These are phyloP conservation scores for Penicillium cinerascens DNA, from an alignment of 495 filamentous ascomycete species.

Conservation along the genomic window DNA sequence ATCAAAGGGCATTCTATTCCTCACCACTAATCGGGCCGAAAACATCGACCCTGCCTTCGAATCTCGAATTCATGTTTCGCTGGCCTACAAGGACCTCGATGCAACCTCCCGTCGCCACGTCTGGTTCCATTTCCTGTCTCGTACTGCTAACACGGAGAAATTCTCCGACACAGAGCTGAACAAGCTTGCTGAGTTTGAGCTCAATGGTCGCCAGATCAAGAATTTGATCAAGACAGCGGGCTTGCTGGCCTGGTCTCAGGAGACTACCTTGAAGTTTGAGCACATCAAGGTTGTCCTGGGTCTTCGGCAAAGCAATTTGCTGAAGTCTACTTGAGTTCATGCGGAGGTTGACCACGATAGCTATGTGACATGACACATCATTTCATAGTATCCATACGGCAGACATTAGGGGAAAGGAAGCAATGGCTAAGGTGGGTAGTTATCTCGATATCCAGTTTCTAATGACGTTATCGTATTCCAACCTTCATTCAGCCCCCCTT, in stretches of 20 bases:
- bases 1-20: slow-evolving; percentile 60
- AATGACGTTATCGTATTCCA: too few relatives aligned
- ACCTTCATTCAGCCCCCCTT: too few relatives aligned
- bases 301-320: slow-evolving; percentile 6
- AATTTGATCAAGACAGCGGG: slow-evolving; percentile 48
- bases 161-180: slow-evolving; percentile 32
- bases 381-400: too few relatives aligned
- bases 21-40: slow-evolving; percentile 53
- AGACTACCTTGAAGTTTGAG: slow-evolving; percentile 9
- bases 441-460: too few relatives aligned
- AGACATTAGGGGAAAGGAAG: too few relatives aligned
- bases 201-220: slow-evolving; percentile 47
- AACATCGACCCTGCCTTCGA: slow-evolving; percentile 51
- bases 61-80: slow-evolving; percentile 48
- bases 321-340: background rate
- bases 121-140: slow-evolving; percentile 28
- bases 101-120: slow-evolving; percentile 22
- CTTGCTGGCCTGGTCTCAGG: slow-evolving; percentile 23
- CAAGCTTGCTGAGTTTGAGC: slow-evolving; percentile 10
- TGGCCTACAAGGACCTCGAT: slow-evolving; percentile 46
- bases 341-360: too few relatives aligned
- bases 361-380: too few relatives aligned
- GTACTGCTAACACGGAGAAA: slow-evolving; percentile 7
- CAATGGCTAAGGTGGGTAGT: too few relatives aligned
- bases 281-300: slow-evolving; percentile 19